Conservation (phyloP, 2,329 filamentous ascomycete species). For the Purpureocillium lavendulum region DNA sequence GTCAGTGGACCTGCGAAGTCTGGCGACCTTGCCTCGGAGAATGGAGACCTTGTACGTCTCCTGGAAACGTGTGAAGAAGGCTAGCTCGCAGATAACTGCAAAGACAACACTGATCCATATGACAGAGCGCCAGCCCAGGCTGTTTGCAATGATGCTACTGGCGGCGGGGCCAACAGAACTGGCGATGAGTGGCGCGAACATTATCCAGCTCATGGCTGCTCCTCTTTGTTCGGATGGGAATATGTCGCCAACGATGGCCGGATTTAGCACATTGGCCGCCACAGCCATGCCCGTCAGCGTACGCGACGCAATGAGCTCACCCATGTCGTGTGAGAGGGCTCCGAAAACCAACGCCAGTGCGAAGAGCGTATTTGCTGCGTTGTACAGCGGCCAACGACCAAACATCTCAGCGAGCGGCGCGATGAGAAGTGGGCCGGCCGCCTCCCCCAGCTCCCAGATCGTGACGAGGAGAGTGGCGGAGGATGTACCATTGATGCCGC, state of each 20-base stretch:
- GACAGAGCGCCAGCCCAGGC: conserved; percentile 44
- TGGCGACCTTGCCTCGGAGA: conserved; percentile 24
- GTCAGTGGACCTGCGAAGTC: too few species aligned
- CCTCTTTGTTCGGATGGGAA: conserved; percentile 50
- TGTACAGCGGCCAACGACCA: conserved; percentile 47
- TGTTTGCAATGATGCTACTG: conserved; percentile 44
- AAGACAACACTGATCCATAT: conserved; percentile 41
- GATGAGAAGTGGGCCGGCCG: conserved; percentile 50
- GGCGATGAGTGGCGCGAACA: conserved; percentile 48
- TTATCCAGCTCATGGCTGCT: conserved; percentile 47
- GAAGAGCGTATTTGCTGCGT: conserved; percentile 42
- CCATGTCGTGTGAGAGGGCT: conserved; percentile 35
- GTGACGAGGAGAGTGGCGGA: conserved; percentile 56
- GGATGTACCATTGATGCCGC: conserved; percentile 30
- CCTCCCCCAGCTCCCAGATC: conserved; percentile 61
- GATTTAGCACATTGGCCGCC: conserved; percentile 54
- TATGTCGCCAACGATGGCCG: conserved; percentile 56
- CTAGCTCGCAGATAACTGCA: conserved; percentile 37
- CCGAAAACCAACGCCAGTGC: conserved; percentile 37
- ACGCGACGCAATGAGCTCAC: conserved; percentile 43
- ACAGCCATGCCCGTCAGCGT: conserved; percentile 54
- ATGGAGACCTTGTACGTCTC: conserved; percentile 56
- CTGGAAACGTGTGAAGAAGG: conserved; percentile 42
- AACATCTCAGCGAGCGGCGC: conserved; percentile 55
- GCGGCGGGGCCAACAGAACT: conserved; percentile 49